Evolutionary conservation across 148 eudicot species (phyloP).

Genomic region (Arctostaphylos glauca): DNA sequence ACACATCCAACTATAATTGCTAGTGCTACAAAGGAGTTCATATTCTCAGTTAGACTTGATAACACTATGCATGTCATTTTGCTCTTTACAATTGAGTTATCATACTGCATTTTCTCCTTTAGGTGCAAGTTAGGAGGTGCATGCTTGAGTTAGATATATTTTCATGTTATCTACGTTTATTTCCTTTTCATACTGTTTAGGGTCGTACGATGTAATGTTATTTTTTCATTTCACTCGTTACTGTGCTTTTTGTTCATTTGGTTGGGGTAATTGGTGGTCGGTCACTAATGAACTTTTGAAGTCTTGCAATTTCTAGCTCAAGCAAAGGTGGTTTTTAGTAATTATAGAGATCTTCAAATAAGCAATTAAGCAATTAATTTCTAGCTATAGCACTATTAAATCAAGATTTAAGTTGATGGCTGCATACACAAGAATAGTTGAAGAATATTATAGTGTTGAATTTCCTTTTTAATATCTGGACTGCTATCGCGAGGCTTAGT

Average conservation of each 20-base stretch:
- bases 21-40: conserved; percentile 80
- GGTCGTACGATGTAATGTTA: background rate
- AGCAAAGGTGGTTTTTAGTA: background rate
- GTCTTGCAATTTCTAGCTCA: background rate
- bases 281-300: background rate
- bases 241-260: background rate
- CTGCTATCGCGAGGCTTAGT: background rate
- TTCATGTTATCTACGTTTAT: background rate
- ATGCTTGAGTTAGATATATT: background rate
- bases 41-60: conserved; percentile 97
- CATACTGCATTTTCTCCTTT: background rate
- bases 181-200: background rate
- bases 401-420: background rate
- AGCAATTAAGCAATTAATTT: background rate
- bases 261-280: too few relatives aligned
- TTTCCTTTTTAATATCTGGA: background rate
- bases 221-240: background rate
- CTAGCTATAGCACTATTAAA: background rate
- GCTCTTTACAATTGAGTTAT: conserved; percentile 72
- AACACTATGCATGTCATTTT: conserved; percentile 90
- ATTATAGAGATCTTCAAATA: conserved; percentile 12
- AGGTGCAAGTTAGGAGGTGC: background rate
- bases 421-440: background rate
- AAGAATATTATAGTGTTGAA: background rate
- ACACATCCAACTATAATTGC: conserved; percentile 91